Evolutionary conservation across 345 rosid species (phyloP), one percentile per base, ranked within the genome.

Genomic region (Euphorbia pulcherrima): DNA sequence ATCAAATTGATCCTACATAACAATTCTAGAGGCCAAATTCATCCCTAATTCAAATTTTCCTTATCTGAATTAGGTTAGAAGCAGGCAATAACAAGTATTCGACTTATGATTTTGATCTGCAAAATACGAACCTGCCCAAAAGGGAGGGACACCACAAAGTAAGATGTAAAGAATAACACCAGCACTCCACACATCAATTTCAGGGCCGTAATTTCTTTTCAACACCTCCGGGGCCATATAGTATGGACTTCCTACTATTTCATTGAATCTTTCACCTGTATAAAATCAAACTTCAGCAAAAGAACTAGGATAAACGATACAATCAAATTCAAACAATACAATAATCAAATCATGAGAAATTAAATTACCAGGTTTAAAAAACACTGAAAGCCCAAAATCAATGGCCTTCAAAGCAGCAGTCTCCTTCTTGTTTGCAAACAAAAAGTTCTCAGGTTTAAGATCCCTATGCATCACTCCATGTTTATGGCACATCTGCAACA

Each of bases 211-310:
- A 63, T 76, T 72, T 68, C 76, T 67, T 50, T 68, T 76, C 29
- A 76, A 44, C 56, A 76, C 80, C 63, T 76, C 80, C 57, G 80
- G 80, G 33, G 80, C 80, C 80, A 76, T 76, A 67, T 76, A 76
- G 52, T 76, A 76, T 68, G 80, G 80, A 72, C 76, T 76, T 67
- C 80, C 80, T 13, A 76, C 80, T 48, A 76, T 76, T 61, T 76
- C 80, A 21, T 28, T 51, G 41, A 76, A 76, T 58, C 18, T 72
- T 64, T 76, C 80, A 47, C 80, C 80, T 76, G 73, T 2, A 66
- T 29, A 50, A 67, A 71, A 52, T 24, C 60, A 61, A 62, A 29
- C 26, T 60, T 75, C 51, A 53, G 61, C 47, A 14, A 18, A 17
- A 30, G 39, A 28, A 40, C 44, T 33, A n/a, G n/a, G n/a, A n/a